A percentile compares a stretch with the other conserved stretches of the same genome.
Conservation (phyloP, 176 grass and related monocot species). For the Rhynchospora tenuis region DNA sequence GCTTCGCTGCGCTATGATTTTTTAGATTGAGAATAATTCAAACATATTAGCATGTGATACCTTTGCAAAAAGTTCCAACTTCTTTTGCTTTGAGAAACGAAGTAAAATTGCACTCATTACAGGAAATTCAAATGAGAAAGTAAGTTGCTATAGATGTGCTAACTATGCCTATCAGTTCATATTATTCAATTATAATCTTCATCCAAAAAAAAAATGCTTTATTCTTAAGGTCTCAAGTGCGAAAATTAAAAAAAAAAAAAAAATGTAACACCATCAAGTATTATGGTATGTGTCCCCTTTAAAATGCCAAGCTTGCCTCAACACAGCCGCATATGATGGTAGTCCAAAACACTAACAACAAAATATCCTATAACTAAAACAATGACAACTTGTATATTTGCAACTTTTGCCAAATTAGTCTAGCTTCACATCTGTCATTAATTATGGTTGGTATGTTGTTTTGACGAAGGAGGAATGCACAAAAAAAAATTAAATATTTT, state of each 20-base stretch:
- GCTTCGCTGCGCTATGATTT: too few species aligned
- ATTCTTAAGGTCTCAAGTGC: background rate
- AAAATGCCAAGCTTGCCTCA: background rate
- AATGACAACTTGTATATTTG: too few species aligned
- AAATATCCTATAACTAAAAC: too few species aligned
- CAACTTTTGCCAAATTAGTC: too few species aligned
- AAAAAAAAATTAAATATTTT: too few species aligned
- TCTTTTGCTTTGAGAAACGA: constrained; percentile 57
- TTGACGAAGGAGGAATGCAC: too few species aligned
- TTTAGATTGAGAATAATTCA: too few species aligned
- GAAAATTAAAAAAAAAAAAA: background rate
- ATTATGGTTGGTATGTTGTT: too few species aligned
- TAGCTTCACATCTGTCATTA: too few species aligned
- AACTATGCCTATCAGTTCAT: background rate
- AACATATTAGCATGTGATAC: constrained; percentile 33
- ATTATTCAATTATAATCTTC: background rate
- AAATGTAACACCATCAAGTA: background rate
- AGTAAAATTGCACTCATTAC: constrained; percentile 46
- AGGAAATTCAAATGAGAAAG: background rate
- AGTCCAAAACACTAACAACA: too few species aligned
- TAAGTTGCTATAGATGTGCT: background rate
- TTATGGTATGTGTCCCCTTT: background rate
- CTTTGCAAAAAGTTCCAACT: constrained; percentile 51
- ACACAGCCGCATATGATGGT: too few species aligned
- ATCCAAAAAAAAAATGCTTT: background rate